Evolutionary conservation across 768 basidiomycete species (phyloP).

Genomic region (Rhodotorula diobovata): DNA sequence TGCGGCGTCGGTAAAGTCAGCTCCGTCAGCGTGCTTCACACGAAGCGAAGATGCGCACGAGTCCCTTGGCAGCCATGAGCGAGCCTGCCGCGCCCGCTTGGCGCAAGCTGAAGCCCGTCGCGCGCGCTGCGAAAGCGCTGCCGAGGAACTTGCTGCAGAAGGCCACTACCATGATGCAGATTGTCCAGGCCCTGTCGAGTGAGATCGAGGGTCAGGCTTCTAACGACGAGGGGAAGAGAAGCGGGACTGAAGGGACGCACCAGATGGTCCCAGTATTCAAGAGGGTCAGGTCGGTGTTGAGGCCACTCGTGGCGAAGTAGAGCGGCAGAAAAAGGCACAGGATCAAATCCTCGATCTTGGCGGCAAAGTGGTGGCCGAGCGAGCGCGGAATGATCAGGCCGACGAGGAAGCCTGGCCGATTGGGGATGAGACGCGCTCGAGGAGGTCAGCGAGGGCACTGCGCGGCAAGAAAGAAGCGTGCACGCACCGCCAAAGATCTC

Average conservation of each 20-base stretch:
- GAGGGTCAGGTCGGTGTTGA: constrained; percentile 72
- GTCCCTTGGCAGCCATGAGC: constrained; percentile 79
- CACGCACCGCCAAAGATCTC: constrained; percentile 52
- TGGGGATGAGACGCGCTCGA: no score
- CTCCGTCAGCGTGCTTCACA: constrained; percentile 45
- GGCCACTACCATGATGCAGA: constrained; percentile 68
- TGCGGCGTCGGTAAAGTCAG: constrained; percentile 44
- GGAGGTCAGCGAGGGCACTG: neutral
- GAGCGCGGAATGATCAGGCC: constrained; percentile 78
- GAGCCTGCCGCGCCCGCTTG: constrained; percentile 77
- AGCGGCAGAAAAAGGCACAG: constrained; percentile 41
- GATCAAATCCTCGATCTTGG: constrained; percentile 78
- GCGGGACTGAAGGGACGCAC: neutral
- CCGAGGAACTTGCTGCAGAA: constrained; percentile 75
- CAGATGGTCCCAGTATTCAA: constrained; percentile 71
- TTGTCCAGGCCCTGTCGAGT: constrained; percentile 56
- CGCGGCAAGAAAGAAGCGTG: neutral
- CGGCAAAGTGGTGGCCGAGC: constrained; percentile 70
- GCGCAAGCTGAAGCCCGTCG: constrained; percentile 64
- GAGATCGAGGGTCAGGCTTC: neutral
- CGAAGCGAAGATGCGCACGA: constrained; percentile 78
- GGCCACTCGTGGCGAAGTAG: constrained; percentile 85
- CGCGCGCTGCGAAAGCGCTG: constrained; percentile 60
- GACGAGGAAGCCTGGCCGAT: constrained; percentile 60
- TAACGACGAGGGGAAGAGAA: neutral